phyloP scores from a whole-genome alignment of 257 asterid genomes.

The Salvia hispanica region DNA sequence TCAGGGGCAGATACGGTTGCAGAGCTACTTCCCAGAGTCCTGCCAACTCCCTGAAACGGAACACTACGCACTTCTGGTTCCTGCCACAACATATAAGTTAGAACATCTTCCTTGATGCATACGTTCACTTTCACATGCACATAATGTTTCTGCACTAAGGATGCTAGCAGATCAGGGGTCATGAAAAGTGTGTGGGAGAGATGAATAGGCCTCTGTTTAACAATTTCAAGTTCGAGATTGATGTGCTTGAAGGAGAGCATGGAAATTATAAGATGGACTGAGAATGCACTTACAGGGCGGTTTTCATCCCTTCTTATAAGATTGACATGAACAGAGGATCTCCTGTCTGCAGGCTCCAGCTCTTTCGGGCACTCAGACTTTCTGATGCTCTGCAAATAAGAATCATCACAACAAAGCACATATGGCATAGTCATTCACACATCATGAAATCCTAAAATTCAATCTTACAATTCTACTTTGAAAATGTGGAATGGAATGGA shows the following conservation, averaged over 20 bases:
- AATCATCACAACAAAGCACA: slow-evolving; percentile 17
- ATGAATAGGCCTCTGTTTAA: too few relatives aligned
- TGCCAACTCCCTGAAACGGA: slow-evolving; percentile 83
- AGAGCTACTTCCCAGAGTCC: slow-evolving; percentile 83
- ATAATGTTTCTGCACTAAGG: too few relatives aligned
- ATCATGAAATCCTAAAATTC: slow-evolving; percentile 4
- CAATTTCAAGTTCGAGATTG: too few relatives aligned
- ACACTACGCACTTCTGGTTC: slow-evolving; percentile 57
- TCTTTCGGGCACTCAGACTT: slow-evolving; percentile 92
- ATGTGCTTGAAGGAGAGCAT: too few relatives aligned
- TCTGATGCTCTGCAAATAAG: slow-evolving; percentile 72
- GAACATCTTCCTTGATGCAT: background rate
- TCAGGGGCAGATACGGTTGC: slow-evolving; percentile 44
- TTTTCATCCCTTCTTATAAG: slow-evolving; percentile 87
- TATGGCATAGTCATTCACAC: slow-evolving; percentile 4
- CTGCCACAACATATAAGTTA: slow-evolving; percentile 38
- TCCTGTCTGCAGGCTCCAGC: slow-evolving; percentile 83
- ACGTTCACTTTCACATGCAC: too few relatives aligned
- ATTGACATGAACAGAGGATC: slow-evolving; percentile 73
- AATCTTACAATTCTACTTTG: background rate
- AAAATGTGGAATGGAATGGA: background rate
- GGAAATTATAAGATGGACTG: too few relatives aligned
- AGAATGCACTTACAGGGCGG: slow-evolving; percentile 60
- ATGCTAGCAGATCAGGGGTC: too few relatives aligned
- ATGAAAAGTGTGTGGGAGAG: too few relatives aligned